Evolutionary conservation across 352 stramenopile genomes (phyloP).

Genomic region (Blastocystis sp.): DNA sequence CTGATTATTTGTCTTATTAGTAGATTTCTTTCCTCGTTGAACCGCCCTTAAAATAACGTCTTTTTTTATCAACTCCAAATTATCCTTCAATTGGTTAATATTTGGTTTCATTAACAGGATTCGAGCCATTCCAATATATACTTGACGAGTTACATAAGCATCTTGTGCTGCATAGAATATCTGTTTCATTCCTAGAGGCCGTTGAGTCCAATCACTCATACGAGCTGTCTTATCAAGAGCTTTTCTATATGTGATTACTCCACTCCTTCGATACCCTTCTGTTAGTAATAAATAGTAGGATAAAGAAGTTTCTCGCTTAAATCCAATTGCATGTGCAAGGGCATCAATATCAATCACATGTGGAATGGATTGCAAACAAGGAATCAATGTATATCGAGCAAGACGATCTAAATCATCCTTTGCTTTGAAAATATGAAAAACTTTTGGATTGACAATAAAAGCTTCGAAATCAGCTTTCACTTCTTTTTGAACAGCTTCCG

Average conservation of each 20-base stretch:
- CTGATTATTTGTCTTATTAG: no score
- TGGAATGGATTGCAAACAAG: not conserved
- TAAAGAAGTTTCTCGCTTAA: not conserved
- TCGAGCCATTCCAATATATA: not conserved
- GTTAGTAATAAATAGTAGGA: not conserved
- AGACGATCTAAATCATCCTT: not conserved
- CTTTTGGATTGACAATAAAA: not conserved
- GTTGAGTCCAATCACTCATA: not conserved
- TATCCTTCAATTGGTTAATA: not conserved
- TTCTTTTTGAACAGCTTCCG: not conserved
- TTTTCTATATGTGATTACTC: not conserved
- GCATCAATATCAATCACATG: not conserved
- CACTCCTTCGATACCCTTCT: not conserved
- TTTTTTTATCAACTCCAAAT: not conserved
- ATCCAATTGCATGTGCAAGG: not conserved
- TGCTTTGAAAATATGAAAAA: not conserved
- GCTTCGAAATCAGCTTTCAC: not conserved
- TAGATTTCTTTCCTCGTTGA: not conserved
- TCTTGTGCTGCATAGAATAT: conserved; percentile 2
- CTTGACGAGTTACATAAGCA: conserved; percentile 14
- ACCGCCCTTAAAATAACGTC: not conserved
- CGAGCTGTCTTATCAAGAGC: not conserved
- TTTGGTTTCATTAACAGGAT: not conserved
- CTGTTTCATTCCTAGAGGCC: not conserved
- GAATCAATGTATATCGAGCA: not conserved